Evolutionary conservation across 2,329 filamentous ascomycete genomes (phyloP), one percentile per base, ranked within the genome.

Genomic region (Aspergillus latus): DNA sequence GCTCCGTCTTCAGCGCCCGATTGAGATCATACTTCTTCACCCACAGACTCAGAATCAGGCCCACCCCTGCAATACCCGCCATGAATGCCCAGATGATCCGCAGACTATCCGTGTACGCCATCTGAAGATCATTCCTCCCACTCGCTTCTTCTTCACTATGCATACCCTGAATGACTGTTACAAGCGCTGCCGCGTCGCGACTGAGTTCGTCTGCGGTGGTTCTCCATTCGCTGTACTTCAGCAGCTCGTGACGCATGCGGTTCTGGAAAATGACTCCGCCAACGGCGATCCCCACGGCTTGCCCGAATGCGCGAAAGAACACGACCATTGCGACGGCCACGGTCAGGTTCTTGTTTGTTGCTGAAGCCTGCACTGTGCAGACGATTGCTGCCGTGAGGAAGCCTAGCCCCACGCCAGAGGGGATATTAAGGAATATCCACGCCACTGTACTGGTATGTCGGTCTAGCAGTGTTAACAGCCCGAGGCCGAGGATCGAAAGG

Each of bases 391-490:
- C 61, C 11, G 72, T 57, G 16, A 64, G 45, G 11, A 69, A 39
- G 1, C 73, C 73, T 2, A 57, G 36, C 1, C 72, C 72, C 2
- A 62, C 28, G 2, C 59, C 62, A 10, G 50, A 40, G 13, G 74
- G 59, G 3, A 72, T 30, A 56, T 75, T 67, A 45, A 68, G 70
- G 10, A 65, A 58, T 2, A 66, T 66, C 68, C 68, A 73, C 2
- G 49, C 59, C 1, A 56, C 69, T 2, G 60, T 66, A 4, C 57
- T 49, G 0, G 72, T 71, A 8, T 58, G 40, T 1, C 29, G 36
- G 13, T 66, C 48, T 0, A 75, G 59, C 0, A 68, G 34, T 0
- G 63, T 66, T 21, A 72, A 64, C 0, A 72, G 53, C 0, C 72
- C 74, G 2, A 63, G 58, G 2, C 62, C 65, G 5, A 71, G 32